Evolutionary conservation across 192 early-diverging fungal species (phyloP).

Genomic region (Spizellomyces sp.): DNA sequence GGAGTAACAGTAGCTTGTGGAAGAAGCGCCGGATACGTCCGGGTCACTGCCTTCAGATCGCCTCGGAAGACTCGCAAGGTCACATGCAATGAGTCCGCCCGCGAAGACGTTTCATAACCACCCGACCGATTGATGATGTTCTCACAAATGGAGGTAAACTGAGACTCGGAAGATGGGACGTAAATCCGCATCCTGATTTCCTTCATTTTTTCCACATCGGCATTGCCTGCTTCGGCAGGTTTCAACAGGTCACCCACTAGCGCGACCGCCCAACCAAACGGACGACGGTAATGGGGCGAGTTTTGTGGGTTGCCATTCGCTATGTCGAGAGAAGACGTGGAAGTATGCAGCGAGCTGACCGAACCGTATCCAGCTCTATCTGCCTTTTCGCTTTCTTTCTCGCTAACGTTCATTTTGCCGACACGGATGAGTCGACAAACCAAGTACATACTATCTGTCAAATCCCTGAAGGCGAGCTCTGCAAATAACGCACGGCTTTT

Average conservation of each 20-base stretch:
- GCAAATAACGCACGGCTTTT: conserved; percentile 62
- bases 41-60: conserved; percentile 27
- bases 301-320: background rate
- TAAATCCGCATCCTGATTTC: conserved; percentile 58
- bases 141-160: conserved; percentile 54
- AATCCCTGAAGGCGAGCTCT: conserved; percentile 55
- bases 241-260: conserved; percentile 49
- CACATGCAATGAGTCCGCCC: conserved; percentile 50
- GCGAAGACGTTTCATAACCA: conserved; percentile 47
- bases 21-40: conserved; percentile 44
- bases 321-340: conserved; percentile 7
- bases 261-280: conserved; percentile 67
- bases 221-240: conserved; percentile 26
- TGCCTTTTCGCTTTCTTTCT: conserved; percentile 46
- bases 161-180: conserved; percentile 49
- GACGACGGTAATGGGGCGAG: conserved; percentile 41
- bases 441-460: conserved; percentile 55
- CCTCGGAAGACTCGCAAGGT: conserved; percentile 20
- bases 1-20: conserved; percentile 50
- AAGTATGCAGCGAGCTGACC: conserved; percentile 12
- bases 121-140: conserved; percentile 54
- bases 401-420: conserved; percentile 62
- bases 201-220: conserved; percentile 6
- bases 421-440: conserved; percentile 63
- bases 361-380: conserved; percentile 25